A percentile compares a stretch with the other conserved stretches of the same genome.
phyloP scores from a whole-genome alignment of 2,329 filamentous ascomycete species.

The Penicillium hordei region DNA sequence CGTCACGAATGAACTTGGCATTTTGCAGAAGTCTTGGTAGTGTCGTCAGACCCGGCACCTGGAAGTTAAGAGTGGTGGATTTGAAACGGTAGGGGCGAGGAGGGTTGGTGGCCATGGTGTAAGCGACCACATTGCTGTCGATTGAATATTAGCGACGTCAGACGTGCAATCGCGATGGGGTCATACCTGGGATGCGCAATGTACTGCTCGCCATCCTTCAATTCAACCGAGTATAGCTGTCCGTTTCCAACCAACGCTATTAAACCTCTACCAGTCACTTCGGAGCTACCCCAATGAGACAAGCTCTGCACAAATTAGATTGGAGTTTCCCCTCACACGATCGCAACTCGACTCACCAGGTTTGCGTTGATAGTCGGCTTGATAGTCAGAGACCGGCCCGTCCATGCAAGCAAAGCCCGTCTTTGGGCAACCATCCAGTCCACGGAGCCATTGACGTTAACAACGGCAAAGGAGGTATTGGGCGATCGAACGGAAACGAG shows the following conservation, averaged over 20 bases:
- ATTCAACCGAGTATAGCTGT: conserved; percentile 80
- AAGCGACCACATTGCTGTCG: conserved; percentile 81
- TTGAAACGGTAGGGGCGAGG: conserved; percentile 87
- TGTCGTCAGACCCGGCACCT: conserved; percentile 66
- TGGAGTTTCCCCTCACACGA: not conserved
- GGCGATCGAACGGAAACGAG: conserved; percentile 85
- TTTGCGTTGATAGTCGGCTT: conserved; percentile 72
- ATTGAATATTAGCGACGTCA: conserved; percentile 7
- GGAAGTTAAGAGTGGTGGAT: conserved; percentile 70
- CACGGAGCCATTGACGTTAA: conserved; percentile 87
- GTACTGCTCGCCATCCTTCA: conserved; percentile 83
- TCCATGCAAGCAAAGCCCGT: conserved; percentile 91
- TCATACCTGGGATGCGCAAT: conserved; percentile 74
- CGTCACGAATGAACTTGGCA: conserved; percentile 68
- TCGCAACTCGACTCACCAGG: conserved; percentile 52
- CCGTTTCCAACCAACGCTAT: conserved; percentile 82
- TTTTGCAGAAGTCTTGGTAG: conserved; percentile 66
- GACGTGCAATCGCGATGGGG: not conserved
- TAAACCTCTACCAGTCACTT: conserved; percentile 82
- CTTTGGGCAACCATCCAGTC: conserved; percentile 94
- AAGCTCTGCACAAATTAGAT: conserved; percentile 57
- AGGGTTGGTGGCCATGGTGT: conserved; percentile 70
- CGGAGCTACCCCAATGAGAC: conserved; percentile 87
- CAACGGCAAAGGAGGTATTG: conserved; percentile 79
- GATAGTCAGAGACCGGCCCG: conserved; percentile 78